phyloP scores from a whole-genome alignment of 2,329 filamentous ascomycete genomes.

The Alternaria arbusti region DNA sequence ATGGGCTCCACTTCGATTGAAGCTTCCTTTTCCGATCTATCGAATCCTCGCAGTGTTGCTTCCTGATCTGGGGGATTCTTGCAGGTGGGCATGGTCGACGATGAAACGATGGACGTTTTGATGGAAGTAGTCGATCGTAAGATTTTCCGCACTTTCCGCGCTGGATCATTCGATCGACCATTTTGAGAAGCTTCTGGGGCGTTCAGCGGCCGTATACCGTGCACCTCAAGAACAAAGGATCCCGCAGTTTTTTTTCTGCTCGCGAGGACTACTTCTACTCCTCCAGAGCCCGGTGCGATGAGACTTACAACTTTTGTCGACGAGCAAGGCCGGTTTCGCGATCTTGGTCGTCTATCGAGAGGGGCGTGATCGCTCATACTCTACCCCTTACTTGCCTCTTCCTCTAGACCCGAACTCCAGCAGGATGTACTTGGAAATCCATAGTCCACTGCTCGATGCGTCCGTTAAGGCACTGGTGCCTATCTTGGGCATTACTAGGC shows the following conservation, averaged over 20 bases:
- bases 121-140: constrained; percentile 8
- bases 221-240: constrained; percentile 24
- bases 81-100: neutral
- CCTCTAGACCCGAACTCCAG: too few species aligned
- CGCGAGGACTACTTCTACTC: too few species aligned
- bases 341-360: too few species aligned
- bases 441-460: too few species aligned
- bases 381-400: too few species aligned
- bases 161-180: neutral
- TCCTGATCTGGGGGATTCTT: neutral
- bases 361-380: too few species aligned
- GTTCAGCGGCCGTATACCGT: constrained; percentile 15
- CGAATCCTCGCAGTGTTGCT: constrained; percentile 8
- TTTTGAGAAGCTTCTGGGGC: neutral
- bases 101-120: constrained; percentile 10
- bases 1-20: constrained; percentile 19
- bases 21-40: neutral
- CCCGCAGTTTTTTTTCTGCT: constrained; percentile 27
- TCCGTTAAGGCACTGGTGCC: too few species aligned
- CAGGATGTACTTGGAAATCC: too few species aligned
- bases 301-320: too few species aligned
- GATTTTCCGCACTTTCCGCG: constrained; percentile 8
- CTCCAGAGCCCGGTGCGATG: too few species aligned
- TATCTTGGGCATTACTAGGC: too few species aligned
- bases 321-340: too few species aligned